A percentile compares a stretch with the other conserved stretches of the same genome.
Evolutionary conservation across 345 rosid genomes (phyloP).

Genomic region (Eucalyptus guilfoylei): DNA sequence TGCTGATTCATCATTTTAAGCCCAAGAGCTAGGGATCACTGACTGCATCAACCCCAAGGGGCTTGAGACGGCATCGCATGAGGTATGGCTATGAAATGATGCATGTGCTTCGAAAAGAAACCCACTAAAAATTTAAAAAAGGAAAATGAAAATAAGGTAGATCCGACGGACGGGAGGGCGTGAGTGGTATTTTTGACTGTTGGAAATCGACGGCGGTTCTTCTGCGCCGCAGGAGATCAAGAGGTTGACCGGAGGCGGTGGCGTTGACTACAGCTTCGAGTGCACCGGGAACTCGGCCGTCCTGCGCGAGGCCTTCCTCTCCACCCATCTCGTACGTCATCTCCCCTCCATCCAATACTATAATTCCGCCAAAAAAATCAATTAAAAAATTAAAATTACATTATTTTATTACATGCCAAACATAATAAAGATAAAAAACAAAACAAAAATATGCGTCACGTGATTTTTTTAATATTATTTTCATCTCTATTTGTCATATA

Average conservation of each 20-base stretch:
- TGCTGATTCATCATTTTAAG: background rate
- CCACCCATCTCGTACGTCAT: conserved; percentile 21
- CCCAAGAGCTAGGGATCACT: conserved; percentile 18
- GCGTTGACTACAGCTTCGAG: conserved; percentile 61
- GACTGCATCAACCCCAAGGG: conserved; percentile 21
- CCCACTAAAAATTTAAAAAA: background rate
- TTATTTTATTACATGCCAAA: background rate
- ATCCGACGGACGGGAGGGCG: background rate
- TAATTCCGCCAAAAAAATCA: no score
- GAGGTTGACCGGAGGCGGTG: conserved; percentile 46
- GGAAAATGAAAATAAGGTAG: background rate
- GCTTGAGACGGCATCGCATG: conserved; percentile 5
- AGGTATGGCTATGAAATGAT: conserved; percentile 7
- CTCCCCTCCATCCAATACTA: background rate
- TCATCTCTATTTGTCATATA: background rate
- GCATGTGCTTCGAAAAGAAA: background rate
- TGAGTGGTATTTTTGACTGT: background rate
- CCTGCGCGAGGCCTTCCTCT: conserved; percentile 64
- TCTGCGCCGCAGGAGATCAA: conserved; percentile 20
- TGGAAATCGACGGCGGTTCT: background rate
- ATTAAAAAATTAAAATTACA: no score
- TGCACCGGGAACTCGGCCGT: conserved; percentile 37
- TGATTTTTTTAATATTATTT: no score
- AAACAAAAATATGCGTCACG: no score
- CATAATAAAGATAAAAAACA: background rate